Conservation (phyloP, 2,329 filamentous ascomycete species). For the Aspergillus sojae region DNA sequence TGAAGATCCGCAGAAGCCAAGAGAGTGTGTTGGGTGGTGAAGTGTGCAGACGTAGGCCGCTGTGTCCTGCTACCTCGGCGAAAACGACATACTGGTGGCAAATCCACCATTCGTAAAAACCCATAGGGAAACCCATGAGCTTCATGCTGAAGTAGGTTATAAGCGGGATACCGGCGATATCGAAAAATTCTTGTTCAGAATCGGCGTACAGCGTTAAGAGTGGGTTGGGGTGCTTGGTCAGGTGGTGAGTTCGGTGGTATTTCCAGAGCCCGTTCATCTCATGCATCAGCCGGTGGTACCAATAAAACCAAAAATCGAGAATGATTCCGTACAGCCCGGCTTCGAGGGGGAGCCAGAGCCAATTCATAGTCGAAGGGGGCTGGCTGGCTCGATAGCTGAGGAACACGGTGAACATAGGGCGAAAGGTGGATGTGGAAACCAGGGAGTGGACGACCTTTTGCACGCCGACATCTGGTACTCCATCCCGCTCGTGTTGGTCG, state of each 20-base stretch:
- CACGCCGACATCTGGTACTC: slow-evolving; percentile 46
- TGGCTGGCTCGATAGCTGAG: slow-evolving; percentile 30
- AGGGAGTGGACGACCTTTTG: slow-evolving; percentile 37
- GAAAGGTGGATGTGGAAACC: slow-evolving; percentile 35
- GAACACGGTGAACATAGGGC: slow-evolving; percentile 39
- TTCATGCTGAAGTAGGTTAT: slow-evolving; percentile 43
- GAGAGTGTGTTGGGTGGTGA: slow-evolving; percentile 38
- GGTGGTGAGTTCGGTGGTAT: slow-evolving; percentile 50
- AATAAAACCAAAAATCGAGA: slow-evolving; percentile 47
- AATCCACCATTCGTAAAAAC: slow-evolving; percentile 53
- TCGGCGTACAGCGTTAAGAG: slow-evolving; percentile 49
- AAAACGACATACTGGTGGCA: slow-evolving; percentile 51
- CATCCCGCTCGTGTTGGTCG: slow-evolving; percentile 48
- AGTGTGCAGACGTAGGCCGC: slow-evolving; percentile 36
- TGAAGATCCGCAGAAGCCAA: slow-evolving; percentile 37
- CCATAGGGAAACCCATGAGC: slow-evolving; percentile 45
- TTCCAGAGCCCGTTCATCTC: slow-evolving; percentile 45
- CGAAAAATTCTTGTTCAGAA: slow-evolving; percentile 46
- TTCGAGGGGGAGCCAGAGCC: slow-evolving; percentile 43
- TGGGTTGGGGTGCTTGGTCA: slow-evolving; percentile 50
- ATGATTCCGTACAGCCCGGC: slow-evolving; percentile 46
- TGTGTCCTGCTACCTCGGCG: slow-evolving; percentile 26
- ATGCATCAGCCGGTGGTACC: slow-evolving; percentile 49
- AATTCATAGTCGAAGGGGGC: slow-evolving; percentile 30
- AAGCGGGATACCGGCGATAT: slow-evolving; percentile 47